Evolutionary conservation across 1,284 basidiomycete genomes (phyloP).

Genomic region (Sporisorium sorghi): DNA sequence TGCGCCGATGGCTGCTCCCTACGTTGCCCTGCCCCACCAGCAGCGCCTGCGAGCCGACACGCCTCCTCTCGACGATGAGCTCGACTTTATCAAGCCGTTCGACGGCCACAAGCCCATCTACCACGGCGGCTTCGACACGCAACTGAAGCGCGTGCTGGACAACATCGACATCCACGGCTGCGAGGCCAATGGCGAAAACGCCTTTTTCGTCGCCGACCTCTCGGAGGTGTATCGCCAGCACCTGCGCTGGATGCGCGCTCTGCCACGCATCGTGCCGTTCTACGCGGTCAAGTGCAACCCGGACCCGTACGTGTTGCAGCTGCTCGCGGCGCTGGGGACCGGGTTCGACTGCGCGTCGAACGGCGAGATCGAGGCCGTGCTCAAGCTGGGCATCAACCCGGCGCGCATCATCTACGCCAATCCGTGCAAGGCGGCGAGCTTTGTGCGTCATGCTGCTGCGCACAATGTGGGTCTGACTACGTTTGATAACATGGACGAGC

Average conservation of each 20-base stretch:
- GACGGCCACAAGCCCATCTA: conserved; percentile 57
- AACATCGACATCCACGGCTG: conserved; percentile 70
- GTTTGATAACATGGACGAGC: conserved; percentile 96
- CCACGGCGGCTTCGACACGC: conserved; percentile 54
- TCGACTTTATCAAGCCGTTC: conserved; percentile 47
- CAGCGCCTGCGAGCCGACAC: conserved; percentile 48
- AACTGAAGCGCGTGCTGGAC: conserved; percentile 57
- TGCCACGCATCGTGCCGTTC: conserved; percentile 85
- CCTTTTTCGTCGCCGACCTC: conserved; percentile 96
- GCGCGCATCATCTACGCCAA: conserved; percentile 95
- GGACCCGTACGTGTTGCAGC: conserved; percentile 89
- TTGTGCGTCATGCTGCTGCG: conserved; percentile 85
- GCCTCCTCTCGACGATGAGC: conserved; percentile 51
- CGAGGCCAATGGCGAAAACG: conserved; percentile 82
- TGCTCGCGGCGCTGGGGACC: conserved; percentile 87
- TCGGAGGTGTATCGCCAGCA: conserved; percentile 88
- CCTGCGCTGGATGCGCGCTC: conserved; percentile 81
- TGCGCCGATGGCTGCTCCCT: conserved; percentile 46
- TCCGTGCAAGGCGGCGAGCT: conserved; percentile 96
- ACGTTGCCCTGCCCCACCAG: conserved; percentile 44
- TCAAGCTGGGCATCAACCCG: conserved; percentile 75
- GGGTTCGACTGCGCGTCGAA: conserved; percentile 99
- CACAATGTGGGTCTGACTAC: conserved; percentile 91
- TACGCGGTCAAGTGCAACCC: conserved; percentile 96
- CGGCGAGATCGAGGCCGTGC: conserved; percentile 87